Conservation (phyloP, 2,329 filamentous ascomycete genomes). For the Trichoderma guizhouense region DNA sequence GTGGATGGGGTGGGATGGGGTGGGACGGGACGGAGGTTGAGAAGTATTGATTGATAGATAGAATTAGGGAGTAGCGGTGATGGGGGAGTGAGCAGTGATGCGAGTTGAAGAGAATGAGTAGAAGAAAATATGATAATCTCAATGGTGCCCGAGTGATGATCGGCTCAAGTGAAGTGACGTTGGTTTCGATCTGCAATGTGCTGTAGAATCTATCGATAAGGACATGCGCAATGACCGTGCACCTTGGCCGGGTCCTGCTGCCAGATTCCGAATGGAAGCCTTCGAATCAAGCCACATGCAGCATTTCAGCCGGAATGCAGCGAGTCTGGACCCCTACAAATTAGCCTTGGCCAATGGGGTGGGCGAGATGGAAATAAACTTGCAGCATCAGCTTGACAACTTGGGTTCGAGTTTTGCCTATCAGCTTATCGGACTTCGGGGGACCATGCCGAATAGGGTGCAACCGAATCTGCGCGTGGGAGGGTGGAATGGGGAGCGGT, state of each 20-base stretch:
- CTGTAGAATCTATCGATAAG: not conserved
- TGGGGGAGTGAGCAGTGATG: not conserved
- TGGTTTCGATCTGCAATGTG: not conserved
- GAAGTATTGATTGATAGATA: not conserved
- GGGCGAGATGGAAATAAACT: not conserved
- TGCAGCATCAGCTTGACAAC: not conserved
- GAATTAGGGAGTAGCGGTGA: not conserved
- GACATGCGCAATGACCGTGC: not conserved
- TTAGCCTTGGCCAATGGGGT: not conserved
- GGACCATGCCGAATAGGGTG: not conserved
- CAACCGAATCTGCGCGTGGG: not conserved
- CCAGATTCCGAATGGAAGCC: not conserved
- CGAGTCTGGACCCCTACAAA: not conserved
- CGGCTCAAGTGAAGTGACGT: not conserved
- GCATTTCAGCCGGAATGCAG: constrained; percentile 2
- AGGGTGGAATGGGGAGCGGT: not conserved
- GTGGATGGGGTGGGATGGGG: not conserved
- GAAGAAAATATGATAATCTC: constrained; percentile 5
- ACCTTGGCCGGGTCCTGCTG: not conserved
- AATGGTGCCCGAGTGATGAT: not conserved
- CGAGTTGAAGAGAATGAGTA: constrained; percentile 1
- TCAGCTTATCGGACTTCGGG: not conserved
- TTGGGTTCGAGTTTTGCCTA: constrained; percentile 10
- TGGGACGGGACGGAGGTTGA: not conserved
- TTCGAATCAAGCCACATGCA: constrained; percentile 6